Percentiles rank a stretch among this genome's conserved stretches.
These are phyloP conservation scores for Xanthoparmelia taractica DNA, from an alignment of 495 filamentous ascomycete species.

Conservation along the genomic window DNA sequence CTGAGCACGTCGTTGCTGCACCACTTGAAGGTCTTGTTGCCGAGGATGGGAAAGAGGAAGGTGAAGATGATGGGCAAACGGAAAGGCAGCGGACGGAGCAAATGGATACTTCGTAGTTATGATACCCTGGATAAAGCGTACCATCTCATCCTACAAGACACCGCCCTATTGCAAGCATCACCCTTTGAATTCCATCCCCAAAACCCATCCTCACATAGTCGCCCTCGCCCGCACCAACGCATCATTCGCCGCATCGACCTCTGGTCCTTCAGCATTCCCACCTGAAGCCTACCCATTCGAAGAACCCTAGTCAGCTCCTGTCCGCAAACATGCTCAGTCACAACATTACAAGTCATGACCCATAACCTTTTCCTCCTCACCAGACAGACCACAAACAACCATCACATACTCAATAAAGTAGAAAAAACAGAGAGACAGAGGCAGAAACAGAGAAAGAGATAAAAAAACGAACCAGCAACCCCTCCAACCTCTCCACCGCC, in stretches of 20 bases:
- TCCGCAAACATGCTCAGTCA: background rate
- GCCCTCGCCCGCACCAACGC: conserved; percentile 54
- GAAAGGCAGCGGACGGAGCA: conserved; percentile 41
- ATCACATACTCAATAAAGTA: conserved; percentile 14
- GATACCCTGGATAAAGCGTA: background rate
- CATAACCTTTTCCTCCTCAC: no score
- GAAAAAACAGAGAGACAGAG: conserved; percentile 27
- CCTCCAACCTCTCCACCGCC: conserved; percentile 61
- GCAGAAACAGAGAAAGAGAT: no score
- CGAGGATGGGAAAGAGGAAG: conserved; percentile 40
- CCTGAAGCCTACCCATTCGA: background rate
- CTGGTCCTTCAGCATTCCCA: conserved; percentile 41
- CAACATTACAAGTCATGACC: no score
- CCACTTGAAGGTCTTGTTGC: conserved; percentile 36
- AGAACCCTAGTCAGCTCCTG: background rate
- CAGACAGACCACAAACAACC: no score
- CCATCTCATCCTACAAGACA: background rate
- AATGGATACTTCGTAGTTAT: conserved; percentile 20
- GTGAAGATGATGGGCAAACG: conserved; percentile 38
- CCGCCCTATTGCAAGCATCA: background rate
- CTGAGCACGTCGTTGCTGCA: conserved; percentile 25
- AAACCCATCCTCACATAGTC: background rate
- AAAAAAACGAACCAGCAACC: conserved; percentile 53
- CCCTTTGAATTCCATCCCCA: background rate
- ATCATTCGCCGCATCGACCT: conserved; percentile 47